Evolutionary conservation across 305 asterid species (phyloP), one percentile per base, ranked within the genome.

Genomic region (Fraxinus nigra): DNA sequence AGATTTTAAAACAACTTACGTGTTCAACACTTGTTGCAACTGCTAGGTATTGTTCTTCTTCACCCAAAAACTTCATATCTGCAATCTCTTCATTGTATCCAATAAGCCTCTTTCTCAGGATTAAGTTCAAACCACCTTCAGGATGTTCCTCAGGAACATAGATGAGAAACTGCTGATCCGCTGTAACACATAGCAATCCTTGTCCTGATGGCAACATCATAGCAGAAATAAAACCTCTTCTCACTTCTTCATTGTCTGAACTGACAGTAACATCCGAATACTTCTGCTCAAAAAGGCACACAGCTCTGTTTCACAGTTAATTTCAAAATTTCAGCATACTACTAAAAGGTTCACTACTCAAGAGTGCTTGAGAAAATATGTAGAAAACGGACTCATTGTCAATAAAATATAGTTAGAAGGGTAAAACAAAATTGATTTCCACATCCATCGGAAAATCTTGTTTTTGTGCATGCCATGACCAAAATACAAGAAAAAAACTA

Each of bases 11-110:
- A 77, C 18, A 85, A 85, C 80, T 83, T 79, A 90, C 97, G 84
- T 97, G 98, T 81, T 97, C 99, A 85, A 94, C 97, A 77, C 93
- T 93, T 38, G 99, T 93, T 46, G 98, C 92, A 79, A 97, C 99
- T 46, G 99, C 98, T 84, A 97, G 94, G 82, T 82, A 93, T 51
- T 91, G 91, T 84, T 97, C 98, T 67, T 97, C 97, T 13, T 91
- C 96, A 28, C 97, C 98, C 91, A 95, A 89, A 85, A 97, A 95
- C 86, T 93, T 97, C 97, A 97, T 97, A 81, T 97, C 98, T 65
- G 91, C 90, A 86, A 95, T 95, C 90, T 97, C 97, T 90, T 93
- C 99, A 86, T 97, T 97, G 87, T 93, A 93, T 72, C 99, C 99
- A 81, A 93, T 87, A 51, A 94, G 93, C 86, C 99, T 90, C 88